These are phyloP conservation scores for Aspergillus hiratsukae DNA, from an alignment of 2,329 filamentous ascomycete genomes.

Conservation along the genomic window DNA sequence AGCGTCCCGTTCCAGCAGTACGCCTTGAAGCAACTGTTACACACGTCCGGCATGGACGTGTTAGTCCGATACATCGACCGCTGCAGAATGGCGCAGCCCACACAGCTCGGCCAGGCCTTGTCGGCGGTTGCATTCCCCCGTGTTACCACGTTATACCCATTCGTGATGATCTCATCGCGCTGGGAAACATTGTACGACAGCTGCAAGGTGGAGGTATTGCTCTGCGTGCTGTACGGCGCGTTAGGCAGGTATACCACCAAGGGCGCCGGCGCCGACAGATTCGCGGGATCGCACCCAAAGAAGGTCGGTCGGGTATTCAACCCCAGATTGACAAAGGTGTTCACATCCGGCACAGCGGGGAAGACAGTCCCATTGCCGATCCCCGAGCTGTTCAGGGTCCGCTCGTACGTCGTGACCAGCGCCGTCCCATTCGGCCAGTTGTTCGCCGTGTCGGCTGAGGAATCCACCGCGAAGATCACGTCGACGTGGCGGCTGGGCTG, in stretches of 20 bases:
- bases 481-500: slow-evolving; percentile 69
- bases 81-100: slow-evolving; percentile 79
- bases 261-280: slow-evolving; percentile 5
- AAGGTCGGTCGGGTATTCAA: slow-evolving; percentile 72
- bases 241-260: slow-evolving; percentile 87
- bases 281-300: slow-evolving; percentile 69
- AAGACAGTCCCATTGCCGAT: slow-evolving; percentile 67
- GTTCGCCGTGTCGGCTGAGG: slow-evolving; percentile 64
- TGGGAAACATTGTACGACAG: slow-evolving; percentile 58
- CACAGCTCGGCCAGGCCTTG: slow-evolving; percentile 71
- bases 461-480: slow-evolving; percentile 76
- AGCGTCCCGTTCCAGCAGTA: slow-evolving; percentile 94
- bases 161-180: slow-evolving; percentile 76
- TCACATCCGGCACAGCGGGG: slow-evolving; percentile 65
- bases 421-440: slow-evolving; percentile 75
- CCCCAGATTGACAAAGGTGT: slow-evolving; percentile 74
- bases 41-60: slow-evolving; percentile 65
- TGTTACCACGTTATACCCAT: slow-evolving; percentile 79
- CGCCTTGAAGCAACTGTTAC: slow-evolving; percentile 66
- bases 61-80: slow-evolving; percentile 70
- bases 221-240: slow-evolving; percentile 68
- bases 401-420: slow-evolving; percentile 68
- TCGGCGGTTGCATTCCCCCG: slow-evolving; percentile 76
- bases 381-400: slow-evolving; percentile 51
- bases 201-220: slow-evolving; percentile 77